phyloP scores from a whole-genome alignment of 495 filamentous ascomycete genomes.

The Podospora pseudopauciseta region DNA sequence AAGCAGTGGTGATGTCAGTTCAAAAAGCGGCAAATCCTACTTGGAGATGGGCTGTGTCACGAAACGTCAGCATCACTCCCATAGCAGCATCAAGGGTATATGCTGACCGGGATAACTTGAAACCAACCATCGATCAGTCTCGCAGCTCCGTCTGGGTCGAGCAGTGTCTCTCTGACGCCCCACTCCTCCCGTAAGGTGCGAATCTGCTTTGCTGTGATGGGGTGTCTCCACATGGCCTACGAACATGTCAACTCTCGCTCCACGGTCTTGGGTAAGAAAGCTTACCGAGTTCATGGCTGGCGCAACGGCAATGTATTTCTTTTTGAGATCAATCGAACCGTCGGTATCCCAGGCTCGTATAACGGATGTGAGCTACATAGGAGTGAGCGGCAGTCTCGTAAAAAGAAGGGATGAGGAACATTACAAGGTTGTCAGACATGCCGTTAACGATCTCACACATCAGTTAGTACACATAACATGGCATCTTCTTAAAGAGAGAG shows the following conservation, averaged over 20 bases:
- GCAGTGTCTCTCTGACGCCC: constrained; percentile 52
- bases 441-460: constrained; percentile 22
- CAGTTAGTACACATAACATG: not conserved
- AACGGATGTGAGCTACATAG: constrained; percentile 46
- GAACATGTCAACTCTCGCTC: not conserved
- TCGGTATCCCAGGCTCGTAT: constrained; percentile 88
- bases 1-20: not conserved
- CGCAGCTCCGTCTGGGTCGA: not conserved
- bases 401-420: not conserved
- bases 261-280: no score
- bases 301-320: constrained; percentile 59
- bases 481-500: not conserved
- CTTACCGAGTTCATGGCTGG: constrained; percentile 39
- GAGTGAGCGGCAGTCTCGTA: not conserved
- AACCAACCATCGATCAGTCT: constrained; percentile 59
- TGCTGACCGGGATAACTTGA: constrained; percentile 56
- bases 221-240: constrained; percentile 78
- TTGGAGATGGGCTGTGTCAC: constrained; percentile 18
- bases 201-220: constrained; percentile 70
- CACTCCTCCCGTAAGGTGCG: constrained; percentile 68
- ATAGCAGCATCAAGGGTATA: not conserved
- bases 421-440: constrained; percentile 41
- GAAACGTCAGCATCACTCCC: not conserved
- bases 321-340: constrained; percentile 52
- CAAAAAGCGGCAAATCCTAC: not conserved